phyloP scores from a whole-genome alignment of 257 asterid genomes.

The Solanum infundibuliforme region DNA sequence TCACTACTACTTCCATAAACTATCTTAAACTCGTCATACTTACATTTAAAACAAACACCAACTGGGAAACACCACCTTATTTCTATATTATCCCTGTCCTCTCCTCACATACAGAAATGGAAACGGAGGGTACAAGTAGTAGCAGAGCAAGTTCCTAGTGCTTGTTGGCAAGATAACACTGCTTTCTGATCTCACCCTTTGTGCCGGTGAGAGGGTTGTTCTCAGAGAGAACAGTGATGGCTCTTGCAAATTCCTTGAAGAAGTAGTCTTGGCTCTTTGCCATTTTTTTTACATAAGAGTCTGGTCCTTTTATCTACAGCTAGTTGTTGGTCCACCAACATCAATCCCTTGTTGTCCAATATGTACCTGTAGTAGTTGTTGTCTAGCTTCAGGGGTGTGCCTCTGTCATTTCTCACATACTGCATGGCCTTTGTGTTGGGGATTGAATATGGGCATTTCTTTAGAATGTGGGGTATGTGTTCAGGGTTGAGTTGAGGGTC shows the following conservation, averaged over 20 bases:
- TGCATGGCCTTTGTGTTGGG: constrained; percentile 89
- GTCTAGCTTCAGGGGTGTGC: constrained; percentile 85
- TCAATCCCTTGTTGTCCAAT: constrained; percentile 67
- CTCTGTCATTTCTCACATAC: constrained; percentile 85
- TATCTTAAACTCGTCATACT: neutral
- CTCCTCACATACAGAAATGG: neutral
- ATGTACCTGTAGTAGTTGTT: constrained; percentile 78
- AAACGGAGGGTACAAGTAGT: neutral
- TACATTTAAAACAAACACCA: neutral
- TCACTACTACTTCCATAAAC: neutral
- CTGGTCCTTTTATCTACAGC: constrained; percentile 61
- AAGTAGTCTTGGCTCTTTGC: constrained; percentile 70
- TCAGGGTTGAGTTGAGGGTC: constrained; percentile 65
- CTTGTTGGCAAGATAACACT: constrained; percentile 72
- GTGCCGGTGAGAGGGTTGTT: constrained; percentile 82
- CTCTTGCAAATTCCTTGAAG: constrained; percentile 54
- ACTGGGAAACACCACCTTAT: constrained; percentile 11
- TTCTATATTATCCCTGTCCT: neutral
- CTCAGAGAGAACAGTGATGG: constrained; percentile 66
- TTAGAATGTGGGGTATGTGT: constrained; percentile 78
- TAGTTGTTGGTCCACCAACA: constrained; percentile 72
- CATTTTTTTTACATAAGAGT: constrained; percentile 67
- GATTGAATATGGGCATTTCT: constrained; percentile 75
- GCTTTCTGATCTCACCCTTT: constrained; percentile 71
- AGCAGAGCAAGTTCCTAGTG: constrained; percentile 6